These are phyloP conservation scores for Pichia paraexigua DNA, from an alignment of 805 yeast species.

Conservation along the genomic window DNA sequence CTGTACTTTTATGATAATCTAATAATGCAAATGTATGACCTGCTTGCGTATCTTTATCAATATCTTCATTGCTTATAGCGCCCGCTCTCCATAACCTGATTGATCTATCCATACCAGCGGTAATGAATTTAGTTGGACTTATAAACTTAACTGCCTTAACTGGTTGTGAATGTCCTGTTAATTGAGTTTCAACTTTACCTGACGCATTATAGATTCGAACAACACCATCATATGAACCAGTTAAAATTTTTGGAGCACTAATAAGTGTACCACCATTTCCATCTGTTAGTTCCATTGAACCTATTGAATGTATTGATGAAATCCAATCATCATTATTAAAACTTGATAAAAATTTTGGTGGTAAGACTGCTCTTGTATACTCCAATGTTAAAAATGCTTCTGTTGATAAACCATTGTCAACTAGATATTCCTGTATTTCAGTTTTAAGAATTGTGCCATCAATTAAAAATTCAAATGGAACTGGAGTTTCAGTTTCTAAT, in stretches of 20 bases:
- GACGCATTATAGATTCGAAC: slow-evolving; percentile 82
- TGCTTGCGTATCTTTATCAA: slow-evolving; percentile 35
- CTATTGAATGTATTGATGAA: slow-evolving; percentile 54
- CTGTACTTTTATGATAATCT: slow-evolving; percentile 85
- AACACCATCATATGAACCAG: slow-evolving; percentile 87
- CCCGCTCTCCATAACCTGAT: slow-evolving; percentile 80
- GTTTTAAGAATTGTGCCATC: slow-evolving; percentile 77
- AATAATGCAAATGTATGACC: slow-evolving; percentile 78
- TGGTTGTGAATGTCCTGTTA: slow-evolving; percentile 84
- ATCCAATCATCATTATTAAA: slow-evolving; percentile 95
- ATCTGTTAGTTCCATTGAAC: slow-evolving; percentile 26
- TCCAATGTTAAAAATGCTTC: slow-evolving; percentile 78
- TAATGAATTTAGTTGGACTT: slow-evolving; percentile 63
- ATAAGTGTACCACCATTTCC: slow-evolving; percentile 23
- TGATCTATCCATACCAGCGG: slow-evolving; percentile 85
- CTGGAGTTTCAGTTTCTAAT: slow-evolving; percentile 50
- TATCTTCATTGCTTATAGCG: slow-evolving; percentile 34
- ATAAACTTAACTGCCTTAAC: slow-evolving; percentile 78
- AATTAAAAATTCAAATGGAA: slow-evolving; percentile 89
- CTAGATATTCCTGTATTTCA: slow-evolving; percentile 72
- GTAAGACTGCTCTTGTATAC: slow-evolving; percentile 85
- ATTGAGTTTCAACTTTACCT: slow-evolving; percentile 73
- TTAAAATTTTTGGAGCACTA: slow-evolving; percentile 53
- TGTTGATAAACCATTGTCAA: slow-evolving; percentile 66
- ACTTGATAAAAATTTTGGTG: slow-evolving; percentile 87